phyloP scores from a whole-genome alignment of 1,139 yeast species.

The Geotrichum bryndzae region DNA sequence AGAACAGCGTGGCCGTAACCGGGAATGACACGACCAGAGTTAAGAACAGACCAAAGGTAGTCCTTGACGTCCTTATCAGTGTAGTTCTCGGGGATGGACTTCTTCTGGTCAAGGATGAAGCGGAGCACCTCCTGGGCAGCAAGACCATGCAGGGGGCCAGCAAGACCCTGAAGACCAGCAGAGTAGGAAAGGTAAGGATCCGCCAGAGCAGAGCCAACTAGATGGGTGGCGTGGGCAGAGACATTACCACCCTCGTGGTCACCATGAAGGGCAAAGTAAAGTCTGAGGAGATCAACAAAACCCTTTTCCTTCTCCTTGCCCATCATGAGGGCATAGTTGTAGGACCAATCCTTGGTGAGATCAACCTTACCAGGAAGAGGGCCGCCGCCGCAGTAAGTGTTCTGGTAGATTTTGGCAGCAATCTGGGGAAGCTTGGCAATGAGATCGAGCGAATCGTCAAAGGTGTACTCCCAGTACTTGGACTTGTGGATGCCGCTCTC shows the following conservation, averaged over 20 bases:
- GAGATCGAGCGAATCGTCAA: slow-evolving; percentile 82
- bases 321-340: slow-evolving; percentile 76
- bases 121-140: slow-evolving; percentile 97
- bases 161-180: slow-evolving; percentile 94
- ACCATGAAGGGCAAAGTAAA: slow-evolving; percentile 90
- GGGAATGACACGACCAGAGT: slow-evolving; percentile 92
- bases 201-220: slow-evolving; percentile 92
- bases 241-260: slow-evolving; percentile 99
- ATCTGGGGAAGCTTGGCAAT: slow-evolving; percentile 89
- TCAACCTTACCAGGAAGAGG: slow-evolving; percentile 64
- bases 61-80: slow-evolving; percentile 71
- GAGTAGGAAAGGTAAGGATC: slow-evolving; percentile 90
- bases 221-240: slow-evolving; percentile 94
- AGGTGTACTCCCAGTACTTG: slow-evolving; percentile 89
- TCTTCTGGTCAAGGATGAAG: slow-evolving; percentile 80
- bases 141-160: slow-evolving; percentile 97
- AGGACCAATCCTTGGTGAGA: slow-evolving; percentile 79
- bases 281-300: slow-evolving; percentile 85
- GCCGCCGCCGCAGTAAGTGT: slow-evolving; percentile 76
- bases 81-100: slow-evolving; percentile 65
- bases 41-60: slow-evolving; percentile 87
- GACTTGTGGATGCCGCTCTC: slow-evolving; percentile 81
- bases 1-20: slow-evolving; percentile 97
- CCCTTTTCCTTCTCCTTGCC: slow-evolving; percentile 77
- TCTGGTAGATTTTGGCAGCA: slow-evolving; percentile 92